Evolutionary conservation across 169 alveolate genomes (phyloP).

Genomic region (Neospora caninum): DNA sequence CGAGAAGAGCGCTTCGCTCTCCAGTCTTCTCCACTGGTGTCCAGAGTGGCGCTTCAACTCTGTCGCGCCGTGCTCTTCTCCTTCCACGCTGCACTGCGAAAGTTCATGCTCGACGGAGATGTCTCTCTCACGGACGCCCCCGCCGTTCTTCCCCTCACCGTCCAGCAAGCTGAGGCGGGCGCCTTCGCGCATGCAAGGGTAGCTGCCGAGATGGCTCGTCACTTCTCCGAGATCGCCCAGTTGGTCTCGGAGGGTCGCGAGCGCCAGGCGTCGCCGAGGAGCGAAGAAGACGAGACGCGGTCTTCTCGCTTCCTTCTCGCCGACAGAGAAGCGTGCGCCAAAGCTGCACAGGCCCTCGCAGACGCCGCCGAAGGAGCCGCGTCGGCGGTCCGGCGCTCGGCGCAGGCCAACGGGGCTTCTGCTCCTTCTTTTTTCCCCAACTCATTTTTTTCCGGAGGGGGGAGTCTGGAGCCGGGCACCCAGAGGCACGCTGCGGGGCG

Average conservation of each 20-base stretch:
- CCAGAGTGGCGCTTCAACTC: background rate
- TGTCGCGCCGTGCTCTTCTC: slow-evolving; percentile 18
- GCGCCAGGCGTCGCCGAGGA: background rate
- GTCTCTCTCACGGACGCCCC: no score
- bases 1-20: background rate
- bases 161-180: background rate
- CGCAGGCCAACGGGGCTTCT: background rate
- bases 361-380: background rate
- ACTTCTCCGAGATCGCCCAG: background rate
- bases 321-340: background rate
- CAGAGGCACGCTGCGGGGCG: background rate
- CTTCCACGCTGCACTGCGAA: background rate
- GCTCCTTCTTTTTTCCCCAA: background rate
- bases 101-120: background rate
- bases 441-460: background rate
- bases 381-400: background rate
- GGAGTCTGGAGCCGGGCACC: background rate
- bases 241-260: background rate
- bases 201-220: background rate
- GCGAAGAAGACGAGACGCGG: background rate
- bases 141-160: background rate
- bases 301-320: background rate
- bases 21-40: background rate
- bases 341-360: background rate
- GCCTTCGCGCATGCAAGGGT: slow-evolving; percentile 1